Conservation (phyloP, 2,329 filamentous ascomycete species). For the Epichloe bromicola region DNA sequence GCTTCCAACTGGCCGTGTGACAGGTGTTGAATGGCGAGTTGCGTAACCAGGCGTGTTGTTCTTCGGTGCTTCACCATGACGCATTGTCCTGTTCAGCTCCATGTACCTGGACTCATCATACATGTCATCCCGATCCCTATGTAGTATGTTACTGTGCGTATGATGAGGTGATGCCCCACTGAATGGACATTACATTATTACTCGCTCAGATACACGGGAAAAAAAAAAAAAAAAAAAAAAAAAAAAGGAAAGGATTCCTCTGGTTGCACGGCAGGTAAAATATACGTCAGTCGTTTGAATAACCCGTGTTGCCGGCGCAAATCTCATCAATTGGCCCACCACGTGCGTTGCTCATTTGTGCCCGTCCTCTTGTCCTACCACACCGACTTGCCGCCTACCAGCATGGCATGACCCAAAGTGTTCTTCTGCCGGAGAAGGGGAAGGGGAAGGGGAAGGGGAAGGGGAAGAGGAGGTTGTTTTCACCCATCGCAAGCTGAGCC, state of each 20-base stretch:
- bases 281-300: background rate
- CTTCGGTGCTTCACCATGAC: background rate
- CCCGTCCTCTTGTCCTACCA: background rate
- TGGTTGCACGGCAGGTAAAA: background rate
- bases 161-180: background rate
- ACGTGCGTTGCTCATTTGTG: slow-evolving; percentile 1
- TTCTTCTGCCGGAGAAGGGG: background rate
- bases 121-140: background rate
- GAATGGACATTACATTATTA: background rate
- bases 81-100: background rate
- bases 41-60: background rate
- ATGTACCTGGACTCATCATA: background rate
- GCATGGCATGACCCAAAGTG: background rate
- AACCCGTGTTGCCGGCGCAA: background rate
- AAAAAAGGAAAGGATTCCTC: background rate
- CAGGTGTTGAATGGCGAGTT: background rate
- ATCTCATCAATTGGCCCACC: background rate
- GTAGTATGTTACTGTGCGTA: background rate
- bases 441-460: background rate
- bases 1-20: background rate
- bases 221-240: background rate
- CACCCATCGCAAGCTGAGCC: background rate
- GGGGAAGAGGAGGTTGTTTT: background rate
- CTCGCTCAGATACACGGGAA: background rate
- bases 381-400: background rate